phyloP scores from a whole-genome alignment of 2,329 filamentous ascomycete genomes.

The Calonectria leucothoes region DNA sequence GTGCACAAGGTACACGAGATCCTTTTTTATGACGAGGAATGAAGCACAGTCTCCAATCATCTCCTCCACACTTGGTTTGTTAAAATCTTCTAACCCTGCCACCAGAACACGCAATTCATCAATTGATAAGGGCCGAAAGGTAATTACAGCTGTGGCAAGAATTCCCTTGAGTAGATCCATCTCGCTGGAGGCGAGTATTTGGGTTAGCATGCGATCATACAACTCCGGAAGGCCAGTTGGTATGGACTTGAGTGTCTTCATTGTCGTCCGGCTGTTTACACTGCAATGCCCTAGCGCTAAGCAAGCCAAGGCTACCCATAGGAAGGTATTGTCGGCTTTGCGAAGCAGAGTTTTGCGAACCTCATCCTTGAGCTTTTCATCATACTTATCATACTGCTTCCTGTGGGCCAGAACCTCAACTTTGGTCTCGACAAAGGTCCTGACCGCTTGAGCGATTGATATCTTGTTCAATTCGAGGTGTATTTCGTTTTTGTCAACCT shows the following conservation, averaged over 20 bases:
- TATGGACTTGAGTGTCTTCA: constrained; percentile 38
- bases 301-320: constrained; percentile 40
- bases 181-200: constrained; percentile 45
- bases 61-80: constrained; percentile 33
- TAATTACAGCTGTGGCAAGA: constrained; percentile 44
- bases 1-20: constrained; percentile 51
- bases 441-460: constrained; percentile 48
- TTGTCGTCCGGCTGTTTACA: neutral
- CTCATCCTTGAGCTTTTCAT: neutral
- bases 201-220: constrained; percentile 52
- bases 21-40: constrained; percentile 49
- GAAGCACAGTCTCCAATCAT: constrained; percentile 51
- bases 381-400: neutral
- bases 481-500: constrained; percentile 37
- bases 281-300: constrained; percentile 26
- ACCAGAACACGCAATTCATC: constrained; percentile 46
- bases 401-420: neutral
- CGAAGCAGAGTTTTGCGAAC: constrained; percentile 31
- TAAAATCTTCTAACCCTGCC: constrained; percentile 16
- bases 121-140: constrained; percentile 51
- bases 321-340: constrained; percentile 51
- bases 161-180: constrained; percentile 46
- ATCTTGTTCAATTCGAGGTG: constrained; percentile 51
- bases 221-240: constrained; percentile 49
- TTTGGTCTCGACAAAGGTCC: constrained; percentile 45